phyloP scores from a whole-genome alignment of 805 yeast genomes.

The Lipomyces kockii region DNA sequence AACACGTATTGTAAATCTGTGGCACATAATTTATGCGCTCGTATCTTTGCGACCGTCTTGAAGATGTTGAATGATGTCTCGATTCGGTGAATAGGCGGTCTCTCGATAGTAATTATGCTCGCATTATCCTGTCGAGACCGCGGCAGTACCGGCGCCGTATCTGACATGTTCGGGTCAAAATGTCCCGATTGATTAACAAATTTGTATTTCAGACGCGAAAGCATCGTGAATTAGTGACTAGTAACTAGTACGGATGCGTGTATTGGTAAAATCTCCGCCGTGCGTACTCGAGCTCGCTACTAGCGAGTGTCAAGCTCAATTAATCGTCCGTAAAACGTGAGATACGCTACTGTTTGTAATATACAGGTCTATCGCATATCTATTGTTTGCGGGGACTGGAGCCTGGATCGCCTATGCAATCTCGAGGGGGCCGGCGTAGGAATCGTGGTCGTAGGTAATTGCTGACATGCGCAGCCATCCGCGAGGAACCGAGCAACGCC shows the following conservation, averaged over 20 bases:
- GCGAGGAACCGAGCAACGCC: neutral
- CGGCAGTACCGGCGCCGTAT: neutral
- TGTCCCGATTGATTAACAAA: neutral
- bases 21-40: constrained; percentile 43
- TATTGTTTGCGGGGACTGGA: neutral
- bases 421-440: neutral
- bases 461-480: neutral
- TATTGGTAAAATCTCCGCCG: neutral
- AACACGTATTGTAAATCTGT: constrained; percentile 57
- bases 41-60: constrained; percentile 43
- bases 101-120: constrained; percentile 4
- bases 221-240: neutral
- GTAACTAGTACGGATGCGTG: neutral
- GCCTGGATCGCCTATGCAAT: neutral
- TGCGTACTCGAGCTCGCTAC: neutral
- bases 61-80: constrained; percentile 35
- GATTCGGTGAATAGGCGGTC: constrained; percentile 24
- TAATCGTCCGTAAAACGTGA: neutral
- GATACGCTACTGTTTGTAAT: neutral
- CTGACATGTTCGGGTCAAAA: neutral
- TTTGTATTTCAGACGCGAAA: neutral
- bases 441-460: neutral
- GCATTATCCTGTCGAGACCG: neutral
- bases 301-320: neutral
- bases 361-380: neutral